These are phyloP conservation scores for Saccharomycopsis oosterbeekiorum DNA, from an alignment of 805 yeast genomes.

Conservation along the genomic window DNA sequence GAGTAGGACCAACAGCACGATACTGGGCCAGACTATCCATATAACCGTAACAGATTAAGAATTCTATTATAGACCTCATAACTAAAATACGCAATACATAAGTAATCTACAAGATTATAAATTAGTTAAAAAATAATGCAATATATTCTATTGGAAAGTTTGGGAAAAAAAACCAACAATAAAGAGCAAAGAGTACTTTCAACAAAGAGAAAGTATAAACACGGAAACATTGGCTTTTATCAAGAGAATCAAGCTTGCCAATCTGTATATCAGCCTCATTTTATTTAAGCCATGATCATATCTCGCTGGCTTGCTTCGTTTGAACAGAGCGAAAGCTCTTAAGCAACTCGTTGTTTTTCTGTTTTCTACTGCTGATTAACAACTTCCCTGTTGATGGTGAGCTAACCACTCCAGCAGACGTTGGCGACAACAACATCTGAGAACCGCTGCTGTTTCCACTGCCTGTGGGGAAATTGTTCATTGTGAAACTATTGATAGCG, in stretches of 20 bases:
- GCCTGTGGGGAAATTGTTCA: background rate
- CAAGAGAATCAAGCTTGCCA: background rate
- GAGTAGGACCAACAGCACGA: too few relatives aligned
- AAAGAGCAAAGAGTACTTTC: too few relatives aligned
- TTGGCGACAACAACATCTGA: background rate
- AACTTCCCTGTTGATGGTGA: background rate
- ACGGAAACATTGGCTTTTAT: too few relatives aligned
- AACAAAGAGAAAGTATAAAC: background rate
- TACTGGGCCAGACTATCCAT: too few relatives aligned
- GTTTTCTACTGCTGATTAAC: constrained; percentile 6
- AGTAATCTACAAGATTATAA: too few relatives aligned
- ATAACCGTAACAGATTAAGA: too few relatives aligned
- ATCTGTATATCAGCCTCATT: background rate
- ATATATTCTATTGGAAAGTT: too few relatives aligned
- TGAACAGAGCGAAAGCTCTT: constrained; percentile 43
- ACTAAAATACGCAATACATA: too few relatives aligned
- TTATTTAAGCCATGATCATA: background rate
- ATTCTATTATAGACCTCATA: too few relatives aligned
- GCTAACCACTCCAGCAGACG: constrained; percentile 1
- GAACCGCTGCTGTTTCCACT: background rate
- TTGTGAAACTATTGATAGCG: constrained; percentile 30
- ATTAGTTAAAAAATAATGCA: too few relatives aligned
- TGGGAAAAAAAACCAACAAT: too few relatives aligned
- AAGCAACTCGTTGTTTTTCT: constrained; percentile 28
- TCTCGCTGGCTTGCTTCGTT: constrained; percentile 26